These are phyloP conservation scores for apple (Malus domestica) DNA, from an alignment of 306 rosid genomes.

Conservation along the genomic window DNA sequence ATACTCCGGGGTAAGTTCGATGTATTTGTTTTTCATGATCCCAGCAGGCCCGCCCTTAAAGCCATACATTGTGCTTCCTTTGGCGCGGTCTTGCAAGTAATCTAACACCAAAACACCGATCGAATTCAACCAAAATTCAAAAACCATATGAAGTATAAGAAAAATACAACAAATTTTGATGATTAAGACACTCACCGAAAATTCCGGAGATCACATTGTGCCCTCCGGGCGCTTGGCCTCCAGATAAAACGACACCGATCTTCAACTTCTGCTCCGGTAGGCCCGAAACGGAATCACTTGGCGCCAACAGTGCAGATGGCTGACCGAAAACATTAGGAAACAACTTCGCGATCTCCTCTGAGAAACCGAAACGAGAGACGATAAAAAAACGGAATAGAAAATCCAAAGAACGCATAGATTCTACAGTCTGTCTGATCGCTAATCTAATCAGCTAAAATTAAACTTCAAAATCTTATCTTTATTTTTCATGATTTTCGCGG, in stretches of 20 bases:
- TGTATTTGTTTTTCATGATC: constrained; percentile 81
- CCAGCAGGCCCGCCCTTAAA: constrained; percentile 98
- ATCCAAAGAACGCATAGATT: neutral
- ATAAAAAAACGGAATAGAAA: neutral
- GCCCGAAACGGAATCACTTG: constrained; percentile 21
- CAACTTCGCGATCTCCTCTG: constrained; percentile 91
- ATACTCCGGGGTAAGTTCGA: constrained; percentile 62
- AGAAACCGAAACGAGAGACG: neutral
- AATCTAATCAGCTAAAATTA: neutral
- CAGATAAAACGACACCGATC: constrained; percentile 93
- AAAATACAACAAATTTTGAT: neutral
- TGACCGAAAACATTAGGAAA: constrained; percentile 85
- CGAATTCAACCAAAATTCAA: neutral
- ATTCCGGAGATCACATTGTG: constrained; percentile 95
- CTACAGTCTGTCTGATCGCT: neutral
- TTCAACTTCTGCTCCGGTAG: constrained; percentile 47
- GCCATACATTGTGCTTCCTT: constrained; percentile 83
- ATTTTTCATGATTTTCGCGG: neutral
- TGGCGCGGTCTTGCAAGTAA: constrained; percentile 74
- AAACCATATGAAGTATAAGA: neutral
- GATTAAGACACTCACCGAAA: constrained; percentile 44
- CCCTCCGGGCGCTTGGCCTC: constrained; percentile 99
- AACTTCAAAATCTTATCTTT: neutral
- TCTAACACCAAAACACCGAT: constrained; percentile 31
- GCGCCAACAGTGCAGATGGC: constrained; percentile 64